Percentiles rank a stretch among this genome's conserved stretches.
Conservation (phyloP, 2,329 filamentous ascomycete genomes). For the Colletotrichum lini region DNA sequence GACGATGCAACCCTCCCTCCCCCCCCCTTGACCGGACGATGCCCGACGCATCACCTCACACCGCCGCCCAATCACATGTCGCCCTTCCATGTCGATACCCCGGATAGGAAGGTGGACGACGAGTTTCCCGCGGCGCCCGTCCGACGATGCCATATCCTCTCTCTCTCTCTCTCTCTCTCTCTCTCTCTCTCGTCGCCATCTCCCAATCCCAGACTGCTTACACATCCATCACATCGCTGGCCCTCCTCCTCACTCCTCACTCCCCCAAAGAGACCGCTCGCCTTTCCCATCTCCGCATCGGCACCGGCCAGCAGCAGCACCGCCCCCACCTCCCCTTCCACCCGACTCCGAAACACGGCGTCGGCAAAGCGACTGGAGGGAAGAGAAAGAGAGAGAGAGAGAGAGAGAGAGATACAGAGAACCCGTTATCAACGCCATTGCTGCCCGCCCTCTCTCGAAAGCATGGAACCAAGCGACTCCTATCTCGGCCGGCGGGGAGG, state of each 20-base stretch:
- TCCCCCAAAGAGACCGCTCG: not conserved
- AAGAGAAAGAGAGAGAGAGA: not conserved
- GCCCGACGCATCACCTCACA: not conserved
- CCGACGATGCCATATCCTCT: slow-evolving; percentile 3
- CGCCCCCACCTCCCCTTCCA: not conserved
- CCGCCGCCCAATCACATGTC: not conserved
- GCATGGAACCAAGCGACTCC: not conserved
- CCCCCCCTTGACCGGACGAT: not conserved
- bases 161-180: not conserved
- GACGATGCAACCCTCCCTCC: not conserved
- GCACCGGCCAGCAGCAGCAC: slow-evolving; percentile 17
- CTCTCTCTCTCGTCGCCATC: too few relatives aligned
- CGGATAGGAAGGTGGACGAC: slow-evolving; percentile 15
- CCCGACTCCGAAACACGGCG: not conserved
- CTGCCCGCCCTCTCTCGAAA: not conserved
- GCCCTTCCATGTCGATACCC: not conserved
- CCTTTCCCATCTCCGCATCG: slow-evolving; percentile 33
- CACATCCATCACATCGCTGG: not conserved
- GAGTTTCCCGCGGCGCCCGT: slow-evolving; percentile 33
- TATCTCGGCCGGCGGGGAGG: slow-evolving; percentile 28
- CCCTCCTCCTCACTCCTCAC: too few relatives aligned
- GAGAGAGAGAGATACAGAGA: not conserved
- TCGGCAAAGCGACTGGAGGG: not conserved
- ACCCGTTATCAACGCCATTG: slow-evolving; percentile 3
- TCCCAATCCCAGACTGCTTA: too few relatives aligned